These are phyloP conservation scores for Pisolithus sp. DNA, from an alignment of 768 basidiomycete genomes.

Conservation along the genomic window DNA sequence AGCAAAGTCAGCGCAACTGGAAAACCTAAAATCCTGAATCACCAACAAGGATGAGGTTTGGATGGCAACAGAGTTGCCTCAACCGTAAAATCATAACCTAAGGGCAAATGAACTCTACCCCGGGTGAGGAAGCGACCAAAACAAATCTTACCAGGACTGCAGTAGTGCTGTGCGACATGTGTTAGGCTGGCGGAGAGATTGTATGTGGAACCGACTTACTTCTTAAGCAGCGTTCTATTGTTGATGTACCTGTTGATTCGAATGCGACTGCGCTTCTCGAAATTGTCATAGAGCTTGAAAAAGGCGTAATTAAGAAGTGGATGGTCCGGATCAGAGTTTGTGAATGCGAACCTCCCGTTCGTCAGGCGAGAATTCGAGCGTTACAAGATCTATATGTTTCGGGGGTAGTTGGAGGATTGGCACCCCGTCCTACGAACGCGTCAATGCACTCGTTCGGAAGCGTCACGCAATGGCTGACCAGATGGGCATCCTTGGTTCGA, in stretches of 20 bases:
- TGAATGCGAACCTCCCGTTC: slow-evolving; percentile 49
- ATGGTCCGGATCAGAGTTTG: not conserved
- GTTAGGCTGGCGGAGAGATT: not conserved
- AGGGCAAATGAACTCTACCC: not conserved
- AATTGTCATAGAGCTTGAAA: slow-evolving; percentile 47
- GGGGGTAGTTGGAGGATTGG: slow-evolving; percentile 59
- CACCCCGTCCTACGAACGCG: slow-evolving; percentile 41
- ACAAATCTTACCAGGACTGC: not conserved
- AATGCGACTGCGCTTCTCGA: slow-evolving; percentile 50
- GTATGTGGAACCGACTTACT: slow-evolving; percentile 39
- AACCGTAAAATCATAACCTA: slow-evolving; percentile 72
- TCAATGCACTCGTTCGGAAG: not conserved
- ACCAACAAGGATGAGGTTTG: slow-evolving; percentile 56
- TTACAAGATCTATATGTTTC: slow-evolving; percentile 54
- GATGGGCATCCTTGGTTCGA: slow-evolving; percentile 58
- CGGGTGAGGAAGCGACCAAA: not conserved
- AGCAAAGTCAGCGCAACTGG: not conserved
- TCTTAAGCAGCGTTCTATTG: slow-evolving; percentile 62
- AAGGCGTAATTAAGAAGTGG: not conserved
- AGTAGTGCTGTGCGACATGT: not conserved
- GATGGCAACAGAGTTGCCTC: slow-evolving; percentile 69
- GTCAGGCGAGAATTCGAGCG: slow-evolving; percentile 55
- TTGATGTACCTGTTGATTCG: slow-evolving; percentile 55
- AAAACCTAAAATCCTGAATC: not conserved
- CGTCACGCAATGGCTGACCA: slow-evolving; percentile 23